phyloP scores from a whole-genome alignment of 495 filamentous ascomycete species.

The Lasiosphaeris hirsuta region DNA sequence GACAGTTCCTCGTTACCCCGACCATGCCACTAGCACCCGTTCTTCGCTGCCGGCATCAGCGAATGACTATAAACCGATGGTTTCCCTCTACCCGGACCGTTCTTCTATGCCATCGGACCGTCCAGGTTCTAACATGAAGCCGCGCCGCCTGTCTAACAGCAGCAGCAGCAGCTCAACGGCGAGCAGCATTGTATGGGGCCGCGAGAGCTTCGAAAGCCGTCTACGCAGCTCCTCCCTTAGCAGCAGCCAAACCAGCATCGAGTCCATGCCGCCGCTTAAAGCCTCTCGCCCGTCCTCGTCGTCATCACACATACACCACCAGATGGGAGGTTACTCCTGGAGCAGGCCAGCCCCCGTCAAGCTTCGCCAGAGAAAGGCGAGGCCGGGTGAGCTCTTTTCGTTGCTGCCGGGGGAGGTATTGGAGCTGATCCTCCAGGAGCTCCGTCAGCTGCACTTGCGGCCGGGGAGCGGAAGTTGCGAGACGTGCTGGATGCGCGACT shows the following conservation, averaged over 20 bases:
- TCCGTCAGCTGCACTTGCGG: constrained; percentile 45
- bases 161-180: constrained; percentile 25
- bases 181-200: constrained; percentile 23
- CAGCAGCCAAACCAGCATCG: constrained; percentile 42
- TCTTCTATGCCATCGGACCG: not conserved
- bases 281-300: not conserved
- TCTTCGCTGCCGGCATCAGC: no score
- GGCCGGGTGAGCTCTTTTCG: constrained; percentile 49
- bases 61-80: no score
- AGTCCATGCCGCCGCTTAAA: constrained; percentile 29
- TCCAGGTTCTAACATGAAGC: constrained; percentile 19
- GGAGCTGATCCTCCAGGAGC: constrained; percentile 47
- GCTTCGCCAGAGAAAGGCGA: constrained; percentile 31
- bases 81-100: no score
- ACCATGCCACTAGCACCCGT: no score
- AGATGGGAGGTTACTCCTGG: constrained; percentile 28
- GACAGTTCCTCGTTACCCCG: no score
- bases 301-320: constrained; percentile 14
- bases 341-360: constrained; percentile 37
- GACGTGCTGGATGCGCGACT: constrained; percentile 75
- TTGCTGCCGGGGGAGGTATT: constrained; percentile 57
- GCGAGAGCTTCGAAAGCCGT: constrained; percentile 27
- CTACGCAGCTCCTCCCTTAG: constrained; percentile 22
- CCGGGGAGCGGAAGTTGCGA: constrained; percentile 53
- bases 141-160: constrained; percentile 11